Evolutionary conservation across 768 basidiomycete species (phyloP).

Genomic region (Amanita thiersii): DNA sequence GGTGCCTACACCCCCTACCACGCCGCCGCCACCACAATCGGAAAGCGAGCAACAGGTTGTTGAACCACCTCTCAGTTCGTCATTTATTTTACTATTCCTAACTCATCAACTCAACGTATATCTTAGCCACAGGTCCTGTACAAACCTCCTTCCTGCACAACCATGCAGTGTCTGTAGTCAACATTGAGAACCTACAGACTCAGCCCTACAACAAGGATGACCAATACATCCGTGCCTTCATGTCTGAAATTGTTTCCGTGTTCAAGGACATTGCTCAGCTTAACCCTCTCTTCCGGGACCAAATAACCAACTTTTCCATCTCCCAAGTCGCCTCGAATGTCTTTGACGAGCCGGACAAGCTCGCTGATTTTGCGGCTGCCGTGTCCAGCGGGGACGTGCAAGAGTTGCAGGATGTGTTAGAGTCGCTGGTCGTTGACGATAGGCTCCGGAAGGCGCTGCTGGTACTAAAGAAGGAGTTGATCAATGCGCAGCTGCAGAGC

Average conservation of each 20-base stretch:
- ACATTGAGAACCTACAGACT: conserved; percentile 75
- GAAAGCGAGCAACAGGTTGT: conserved; percentile 12
- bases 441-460: conserved; percentile 83
- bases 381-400: conserved; percentile 88
- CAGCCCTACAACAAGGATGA: conserved; percentile 87
- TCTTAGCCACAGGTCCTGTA: conserved; percentile 38
- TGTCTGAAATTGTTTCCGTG: conserved; percentile 92
- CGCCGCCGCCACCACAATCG: conserved; percentile 24
- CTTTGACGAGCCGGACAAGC: conserved; percentile 95
- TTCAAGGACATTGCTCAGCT: conserved; percentile 99
- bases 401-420: conserved; percentile 91
- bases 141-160: conserved; percentile 83
- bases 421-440: conserved; percentile 79
- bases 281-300: conserved; percentile 96
- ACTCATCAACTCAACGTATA: background rate
- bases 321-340: conserved; percentile 88
- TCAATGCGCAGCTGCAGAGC: conserved; percentile 91
- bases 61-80: conserved; percentile 9
- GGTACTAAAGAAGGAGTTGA: conserved; percentile 95
- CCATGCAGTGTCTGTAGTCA: conserved; percentile 80
- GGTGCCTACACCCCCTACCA: conserved; percentile 40
- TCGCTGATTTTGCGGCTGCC: conserved; percentile 95
- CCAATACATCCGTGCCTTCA: conserved; percentile 92
- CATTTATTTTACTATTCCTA: background rate
- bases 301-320: conserved; percentile 94